Base-by-base conservation (phyloP, 345 rosid genomes). In the Lepidium africanum region DNA sequence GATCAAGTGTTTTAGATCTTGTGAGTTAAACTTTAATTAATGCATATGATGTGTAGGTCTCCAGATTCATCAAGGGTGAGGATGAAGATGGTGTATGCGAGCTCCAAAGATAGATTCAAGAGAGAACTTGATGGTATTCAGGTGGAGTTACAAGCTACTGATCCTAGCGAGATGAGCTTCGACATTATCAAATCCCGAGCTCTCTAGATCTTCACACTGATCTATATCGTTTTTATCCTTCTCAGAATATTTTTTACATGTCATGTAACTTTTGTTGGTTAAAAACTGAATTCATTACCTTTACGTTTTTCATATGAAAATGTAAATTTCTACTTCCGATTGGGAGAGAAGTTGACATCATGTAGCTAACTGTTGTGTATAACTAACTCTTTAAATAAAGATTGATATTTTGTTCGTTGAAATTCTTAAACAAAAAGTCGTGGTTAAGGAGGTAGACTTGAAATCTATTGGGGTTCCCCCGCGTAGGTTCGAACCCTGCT, bases 391-490 rank as follows among this genome's bases (percentile, higher is more conserved):
- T 38, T 2, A 57, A 56, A 38, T 38, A 46, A 60, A 6, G 14
- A 60, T 0, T 43, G 15, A 15, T 43, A 61, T 43, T 10, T 43
- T 0, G 1, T 30, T 1, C 0, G 1, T 30, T 7, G 11, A 2
- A 1, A 0, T 4, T 0, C 0, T 0, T 0, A 4, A 5, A 0
- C 46, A 67, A 17, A 0, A 23, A 37, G 93, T 90, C 93, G 89
- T 88, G 96, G 92, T 90, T 84, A 93, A 90, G 97, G 95, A 90
- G 96, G 83, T 87, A 87, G 92, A 88, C 92, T 86, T 87, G 92
- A 90, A 87, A 87, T 90, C 87, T 86, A 83, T 86, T 86, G 87
- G 88, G 87, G 81, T 81, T 11, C 69, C 90, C 88, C 86, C 85
- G 84, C 90, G 87, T 87, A 84, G 85, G 85, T 86, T 90, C 90